Base-by-base conservation (phyloP, 2,329 filamentous ascomycete species). In the Penicillium sp. region DNA sequence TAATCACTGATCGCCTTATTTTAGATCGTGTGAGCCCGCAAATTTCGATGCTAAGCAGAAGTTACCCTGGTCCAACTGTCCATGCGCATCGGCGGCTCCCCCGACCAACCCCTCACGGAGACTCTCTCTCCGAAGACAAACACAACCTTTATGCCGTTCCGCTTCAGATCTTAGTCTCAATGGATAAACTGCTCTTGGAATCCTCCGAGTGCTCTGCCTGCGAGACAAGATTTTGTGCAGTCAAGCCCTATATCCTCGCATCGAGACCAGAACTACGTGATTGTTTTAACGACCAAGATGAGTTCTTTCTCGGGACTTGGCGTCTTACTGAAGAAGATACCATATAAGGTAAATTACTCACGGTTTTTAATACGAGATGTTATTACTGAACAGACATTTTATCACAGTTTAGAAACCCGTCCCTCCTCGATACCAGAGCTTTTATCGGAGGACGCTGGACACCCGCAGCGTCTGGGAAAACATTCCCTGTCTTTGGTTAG, bases 31-130 rank as follows among this genome's bases (percentile, higher is more conserved):
- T 14, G 13, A 33, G 5, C 29, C 29, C 29, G 29, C 29, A 33
- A 10, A 33, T 11, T 33, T 10, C 29, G 13, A 14, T 3, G 7
- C 7, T 33, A 3, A 33, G 29, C 13, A 33, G 29, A 33, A 10
- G 13, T 10, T 33, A 33, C 13, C 29, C 29, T 14, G 13, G 34
- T 18, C 16, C 6, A 39, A 9, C 36, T 2, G 23, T 16, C 39
- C 21, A 28, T 28, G 39, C 21, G 23, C 39, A 26, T 43, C 39
- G 39, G 39, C 39, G 21, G 23, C 11, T 10, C 14, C 39, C 8
- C 39, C 39, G 39, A 43, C n/a, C 39, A 43, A 43, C 39, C 39
- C 39, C 39, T 43, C 39, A 43, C 39, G 39, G 39, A 43, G 39
- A 43, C 19, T 43, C 39, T 26, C 39, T 9, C 23, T 43, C 39